Percentiles rank a stretch among this genome's conserved stretches.
Conservation (phyloP, 768 basidiomycete genomes). For the Chlorophyllum brunneum region DNA sequence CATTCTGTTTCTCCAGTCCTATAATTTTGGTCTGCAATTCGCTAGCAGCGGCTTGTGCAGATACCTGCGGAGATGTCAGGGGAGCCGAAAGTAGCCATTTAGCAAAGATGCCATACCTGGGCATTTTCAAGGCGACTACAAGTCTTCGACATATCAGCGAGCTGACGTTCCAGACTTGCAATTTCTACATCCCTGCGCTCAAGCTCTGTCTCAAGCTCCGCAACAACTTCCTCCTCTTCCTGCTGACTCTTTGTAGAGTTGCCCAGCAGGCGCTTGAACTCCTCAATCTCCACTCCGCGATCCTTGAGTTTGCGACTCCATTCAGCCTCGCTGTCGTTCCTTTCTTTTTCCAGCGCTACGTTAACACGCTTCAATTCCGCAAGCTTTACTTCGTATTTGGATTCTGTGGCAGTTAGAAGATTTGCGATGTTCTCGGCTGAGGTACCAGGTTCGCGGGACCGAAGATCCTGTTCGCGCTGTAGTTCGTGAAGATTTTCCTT, state of each 20-base stretch:
- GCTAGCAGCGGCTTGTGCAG: slow-evolving; percentile 32
- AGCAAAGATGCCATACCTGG: slow-evolving; percentile 47
- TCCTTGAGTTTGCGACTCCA: slow-evolving; percentile 85
- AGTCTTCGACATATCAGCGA: slow-evolving; percentile 48
- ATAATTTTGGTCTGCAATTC: slow-evolving; percentile 48
- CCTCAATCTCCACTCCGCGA: slow-evolving; percentile 74
- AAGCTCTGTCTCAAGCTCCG: slow-evolving; percentile 52
- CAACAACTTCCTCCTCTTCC: slow-evolving; percentile 53
- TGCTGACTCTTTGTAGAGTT: slow-evolving; percentile 57
- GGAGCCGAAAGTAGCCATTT: not conserved
- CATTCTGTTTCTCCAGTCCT: slow-evolving; percentile 60
- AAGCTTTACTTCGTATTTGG: slow-evolving; percentile 73
- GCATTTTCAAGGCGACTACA: slow-evolving; percentile 46
- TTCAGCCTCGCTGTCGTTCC: slow-evolving; percentile 82
- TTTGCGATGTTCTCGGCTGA: slow-evolving; percentile 68
- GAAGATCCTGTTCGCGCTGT: slow-evolving; percentile 52
- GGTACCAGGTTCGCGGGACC: slow-evolving; percentile 38
- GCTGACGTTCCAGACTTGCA: slow-evolving; percentile 44
- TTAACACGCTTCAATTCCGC: slow-evolving; percentile 68
- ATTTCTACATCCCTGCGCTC: slow-evolving; percentile 46
- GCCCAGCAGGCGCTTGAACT: slow-evolving; percentile 56
- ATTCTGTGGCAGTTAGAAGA: slow-evolving; percentile 68
- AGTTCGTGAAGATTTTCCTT: slow-evolving; percentile 67
- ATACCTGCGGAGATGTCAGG: slow-evolving; percentile 19
- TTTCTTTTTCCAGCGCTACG: slow-evolving; percentile 68